These are phyloP conservation scores for Candida frijolesensis DNA, from an alignment of 1,139 yeast species.

Conservation along the genomic window DNA sequence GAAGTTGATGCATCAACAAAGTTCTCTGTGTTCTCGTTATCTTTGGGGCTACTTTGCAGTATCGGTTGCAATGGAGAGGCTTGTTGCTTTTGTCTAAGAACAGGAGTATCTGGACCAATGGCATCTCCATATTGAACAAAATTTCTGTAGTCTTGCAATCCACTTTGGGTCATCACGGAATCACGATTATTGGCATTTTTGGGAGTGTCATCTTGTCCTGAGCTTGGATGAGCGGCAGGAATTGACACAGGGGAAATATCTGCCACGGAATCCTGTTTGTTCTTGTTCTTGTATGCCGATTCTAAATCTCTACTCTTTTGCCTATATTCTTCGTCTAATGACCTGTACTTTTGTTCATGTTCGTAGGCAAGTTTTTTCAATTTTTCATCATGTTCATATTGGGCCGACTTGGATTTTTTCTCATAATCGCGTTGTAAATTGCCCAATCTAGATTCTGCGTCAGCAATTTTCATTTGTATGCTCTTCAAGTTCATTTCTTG, in stretches of 20 bases:
- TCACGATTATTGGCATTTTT: slow-evolving; percentile 15
- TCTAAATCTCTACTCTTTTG: slow-evolving; percentile 13
- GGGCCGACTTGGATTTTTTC: slow-evolving; percentile 10
- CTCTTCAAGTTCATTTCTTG: slow-evolving; percentile 11
- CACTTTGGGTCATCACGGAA: slow-evolving; percentile 22
- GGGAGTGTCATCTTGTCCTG: slow-evolving; percentile 6
- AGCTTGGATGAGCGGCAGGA: slow-evolving; percentile 16
- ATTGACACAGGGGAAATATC: slow-evolving; percentile 13
- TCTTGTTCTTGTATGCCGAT: slow-evolving; percentile 6
- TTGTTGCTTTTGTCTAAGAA: slow-evolving; percentile 4
- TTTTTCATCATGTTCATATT: slow-evolving; percentile 15
- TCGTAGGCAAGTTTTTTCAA: slow-evolving; percentile 11
- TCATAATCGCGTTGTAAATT: slow-evolving; percentile 14
- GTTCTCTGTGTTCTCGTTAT: slow-evolving; percentile 6
- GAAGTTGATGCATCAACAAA: slow-evolving; percentile 9
- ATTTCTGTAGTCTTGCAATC: slow-evolving; percentile 47
- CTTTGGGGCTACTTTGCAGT: not conserved
- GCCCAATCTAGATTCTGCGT: slow-evolving; percentile 13
- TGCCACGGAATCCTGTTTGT: slow-evolving; percentile 5
- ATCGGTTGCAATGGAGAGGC: slow-evolving; percentile 5
- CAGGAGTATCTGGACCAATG: slow-evolving; percentile 7
- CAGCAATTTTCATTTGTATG: slow-evolving; percentile 12
- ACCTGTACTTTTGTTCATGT: slow-evolving; percentile 6
- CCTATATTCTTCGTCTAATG: slow-evolving; percentile 8
- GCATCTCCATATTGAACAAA: slow-evolving; percentile 45